Evolutionary conservation across 2,329 filamentous ascomycete species (phyloP).

Genomic region (Celoporthe dispersa): DNA sequence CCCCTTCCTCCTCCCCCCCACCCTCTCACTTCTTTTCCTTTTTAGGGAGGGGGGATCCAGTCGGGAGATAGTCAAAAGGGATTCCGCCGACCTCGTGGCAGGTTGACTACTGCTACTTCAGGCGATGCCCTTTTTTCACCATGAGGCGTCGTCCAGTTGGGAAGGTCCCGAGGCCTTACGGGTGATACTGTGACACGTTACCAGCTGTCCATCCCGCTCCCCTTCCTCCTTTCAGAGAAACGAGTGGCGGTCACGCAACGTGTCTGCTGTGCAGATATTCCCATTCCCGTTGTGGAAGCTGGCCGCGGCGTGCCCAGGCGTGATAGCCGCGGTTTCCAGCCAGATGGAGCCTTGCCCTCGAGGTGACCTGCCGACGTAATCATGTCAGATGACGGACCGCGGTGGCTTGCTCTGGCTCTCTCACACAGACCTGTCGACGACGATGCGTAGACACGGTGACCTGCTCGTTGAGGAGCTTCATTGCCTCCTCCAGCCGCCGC

Average conservation of each 20-base stretch:
- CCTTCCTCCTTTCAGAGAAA: not conserved
- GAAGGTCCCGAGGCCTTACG: conserved; percentile 10
- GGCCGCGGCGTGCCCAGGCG: not conserved
- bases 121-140: not conserved
- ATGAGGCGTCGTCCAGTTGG: not conserved
- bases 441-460: not conserved
- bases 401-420: not conserved
- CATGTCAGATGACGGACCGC: not conserved
- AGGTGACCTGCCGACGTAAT: not conserved
- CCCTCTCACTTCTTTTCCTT: no score
- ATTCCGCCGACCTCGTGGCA: conserved; percentile 8
- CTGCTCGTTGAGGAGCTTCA: conserved; percentile 5
- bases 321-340: conserved; percentile 15
- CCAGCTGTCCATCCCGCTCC: not conserved
- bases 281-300: conserved; percentile 15
- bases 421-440: conserved; percentile 6
- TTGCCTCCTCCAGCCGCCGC: not conserved
- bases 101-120: not conserved
- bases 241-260: not conserved
- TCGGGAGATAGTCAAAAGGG: not conserved
- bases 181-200: conserved; percentile 16
- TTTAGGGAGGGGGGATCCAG: not conserved
- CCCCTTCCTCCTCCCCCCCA: no score
- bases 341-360: not conserved
- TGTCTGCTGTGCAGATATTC: not conserved